phyloP scores from a whole-genome alignment of 1,284 basidiomycete genomes.

The Rhodotorula sp. region DNA sequence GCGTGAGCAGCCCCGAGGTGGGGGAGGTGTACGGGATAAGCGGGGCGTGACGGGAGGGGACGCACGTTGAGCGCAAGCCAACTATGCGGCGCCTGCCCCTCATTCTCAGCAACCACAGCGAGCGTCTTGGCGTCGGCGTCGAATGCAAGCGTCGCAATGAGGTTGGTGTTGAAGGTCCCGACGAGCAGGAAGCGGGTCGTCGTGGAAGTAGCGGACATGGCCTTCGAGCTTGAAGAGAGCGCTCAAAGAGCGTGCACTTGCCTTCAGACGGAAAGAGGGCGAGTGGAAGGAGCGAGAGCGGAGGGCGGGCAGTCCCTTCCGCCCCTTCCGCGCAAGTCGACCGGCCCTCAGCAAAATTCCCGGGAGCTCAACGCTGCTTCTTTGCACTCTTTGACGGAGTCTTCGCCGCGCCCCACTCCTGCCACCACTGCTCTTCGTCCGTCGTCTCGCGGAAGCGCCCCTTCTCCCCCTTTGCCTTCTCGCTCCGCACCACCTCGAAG shows the following conservation, averaged over 20 bases:
- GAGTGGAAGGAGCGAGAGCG: not conserved
- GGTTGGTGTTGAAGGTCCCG: constrained; percentile 48
- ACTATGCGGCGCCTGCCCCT: constrained; percentile 47
- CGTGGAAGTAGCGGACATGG: not conserved
- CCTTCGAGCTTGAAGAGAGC: not conserved
- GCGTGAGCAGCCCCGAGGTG: too few relatives aligned
- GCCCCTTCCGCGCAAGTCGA: not conserved
- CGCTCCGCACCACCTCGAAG: constrained; percentile 5
- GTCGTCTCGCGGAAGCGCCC: not conserved
- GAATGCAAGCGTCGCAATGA: constrained; percentile 47
- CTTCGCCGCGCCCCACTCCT: not conserved
- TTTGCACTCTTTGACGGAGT: not conserved
- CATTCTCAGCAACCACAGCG: constrained; percentile 31
- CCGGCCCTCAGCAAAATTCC: not conserved
- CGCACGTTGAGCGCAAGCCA: constrained; percentile 48
- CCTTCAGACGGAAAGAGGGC: not conserved
- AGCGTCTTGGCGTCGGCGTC: constrained; percentile 36
- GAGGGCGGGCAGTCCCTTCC: not conserved
- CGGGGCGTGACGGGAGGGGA: not conserved
- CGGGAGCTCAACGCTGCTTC: not conserved
- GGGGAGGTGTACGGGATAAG: not conserved
- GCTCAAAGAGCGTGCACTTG: not conserved
- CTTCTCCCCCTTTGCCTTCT: constrained; percentile 11
- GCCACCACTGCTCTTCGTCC: constrained; percentile 21
- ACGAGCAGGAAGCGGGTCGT: constrained; percentile 44